Evolutionary conservation across 1,284 basidiomycete species (phyloP).

Genomic region (Rhodotorula glutinis): DNA sequence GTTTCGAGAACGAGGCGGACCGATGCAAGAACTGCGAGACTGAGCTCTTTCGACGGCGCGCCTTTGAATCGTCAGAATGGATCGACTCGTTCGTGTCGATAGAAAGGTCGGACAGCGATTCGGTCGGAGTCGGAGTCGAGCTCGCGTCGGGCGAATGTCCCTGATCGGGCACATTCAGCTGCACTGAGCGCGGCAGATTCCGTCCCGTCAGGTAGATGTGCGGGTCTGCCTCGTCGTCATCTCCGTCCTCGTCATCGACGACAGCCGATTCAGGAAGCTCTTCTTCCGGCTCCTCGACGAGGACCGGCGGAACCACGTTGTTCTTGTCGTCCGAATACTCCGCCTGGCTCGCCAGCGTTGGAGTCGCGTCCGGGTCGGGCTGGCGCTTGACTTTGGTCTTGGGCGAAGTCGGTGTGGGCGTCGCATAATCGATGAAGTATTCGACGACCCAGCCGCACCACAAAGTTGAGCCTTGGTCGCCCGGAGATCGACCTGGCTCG

Average conservation of each 20-base stretch:
- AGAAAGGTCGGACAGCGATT: not conserved
- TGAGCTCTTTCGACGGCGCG: conserved; percentile 5
- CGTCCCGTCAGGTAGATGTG: not conserved
- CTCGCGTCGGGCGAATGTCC: not conserved
- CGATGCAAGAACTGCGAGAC: conserved; percentile 8
- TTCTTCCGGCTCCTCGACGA: conserved; percentile 15
- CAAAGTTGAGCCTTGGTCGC: conserved; percentile 40
- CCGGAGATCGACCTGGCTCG: conserved; percentile 35
- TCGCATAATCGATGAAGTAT: conserved; percentile 28
- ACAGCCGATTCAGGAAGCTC: not conserved
- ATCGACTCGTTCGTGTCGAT: not conserved
- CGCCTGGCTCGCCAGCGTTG: no score
- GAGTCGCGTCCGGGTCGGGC: no score
- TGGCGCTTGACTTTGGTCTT: no score
- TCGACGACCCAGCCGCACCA: conserved; percentile 46
- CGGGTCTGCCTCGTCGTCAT: not conserved
- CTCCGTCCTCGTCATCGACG: conserved; percentile 2
- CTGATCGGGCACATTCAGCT: not conserved
- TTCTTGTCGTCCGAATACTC: no score
- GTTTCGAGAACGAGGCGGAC: conserved; percentile 9
- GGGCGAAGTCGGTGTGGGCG: not conserved
- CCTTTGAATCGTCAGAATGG: not conserved
- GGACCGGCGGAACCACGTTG: not conserved
- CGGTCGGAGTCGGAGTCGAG: not conserved
- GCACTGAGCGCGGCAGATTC: not conserved